A percentile compares a stretch with the other conserved stretches of the same genome.
Evolutionary conservation across 2,329 filamentous ascomycete species (phyloP).

Genomic region (Piedraia hortae): DNA sequence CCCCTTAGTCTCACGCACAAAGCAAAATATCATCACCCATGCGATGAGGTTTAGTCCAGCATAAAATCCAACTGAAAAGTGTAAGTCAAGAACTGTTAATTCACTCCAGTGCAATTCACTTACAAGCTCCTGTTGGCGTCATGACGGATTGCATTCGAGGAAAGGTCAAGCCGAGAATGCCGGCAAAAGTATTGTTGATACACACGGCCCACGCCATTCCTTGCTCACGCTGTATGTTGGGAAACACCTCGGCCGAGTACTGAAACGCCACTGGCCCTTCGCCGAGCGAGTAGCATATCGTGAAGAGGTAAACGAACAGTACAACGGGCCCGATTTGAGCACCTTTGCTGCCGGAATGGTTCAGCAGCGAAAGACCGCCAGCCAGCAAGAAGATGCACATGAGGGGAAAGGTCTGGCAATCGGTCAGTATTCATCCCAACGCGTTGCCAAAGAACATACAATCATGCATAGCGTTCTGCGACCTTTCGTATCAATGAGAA

Average conservation of each 20-base stretch:
- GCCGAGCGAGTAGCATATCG: slow-evolving; percentile 22
- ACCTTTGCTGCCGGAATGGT: slow-evolving; percentile 3
- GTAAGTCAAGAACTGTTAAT: too few relatives aligned
- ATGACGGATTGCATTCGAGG: slow-evolving; percentile 22
- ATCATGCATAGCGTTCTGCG: slow-evolving; percentile 14
- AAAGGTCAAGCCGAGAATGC: slow-evolving; percentile 16
- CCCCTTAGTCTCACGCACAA: slow-evolving; percentile 21
- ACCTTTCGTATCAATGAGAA: slow-evolving; percentile 20
- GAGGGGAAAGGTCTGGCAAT: slow-evolving; percentile 21
- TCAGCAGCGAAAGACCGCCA: slow-evolving; percentile 17
- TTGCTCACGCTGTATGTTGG: slow-evolving; percentile 18
- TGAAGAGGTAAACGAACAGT: slow-evolving; percentile 22
- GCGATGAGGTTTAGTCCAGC: slow-evolving; percentile 28
- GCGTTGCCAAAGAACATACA: not conserved
- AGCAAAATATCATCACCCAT: slow-evolving; percentile 23
- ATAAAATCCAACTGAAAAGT: slow-evolving; percentile 30
- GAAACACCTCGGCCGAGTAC: slow-evolving; percentile 19
- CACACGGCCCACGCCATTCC: slow-evolving; percentile 24
- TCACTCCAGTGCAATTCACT: too few relatives aligned
- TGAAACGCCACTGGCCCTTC: slow-evolving; percentile 18
- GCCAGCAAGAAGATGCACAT: slow-evolving; percentile 24
- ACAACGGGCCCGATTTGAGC: slow-evolving; percentile 15
- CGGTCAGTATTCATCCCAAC: slow-evolving; percentile 3
- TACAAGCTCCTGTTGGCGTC: slow-evolving; percentile 26
- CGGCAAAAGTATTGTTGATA: slow-evolving; percentile 25